Evolutionary conservation across 2,329 filamentous ascomycete genomes (phyloP), one percentile per base, ranked within the genome.

Genomic region (Fusarium decemcellulare): DNA sequence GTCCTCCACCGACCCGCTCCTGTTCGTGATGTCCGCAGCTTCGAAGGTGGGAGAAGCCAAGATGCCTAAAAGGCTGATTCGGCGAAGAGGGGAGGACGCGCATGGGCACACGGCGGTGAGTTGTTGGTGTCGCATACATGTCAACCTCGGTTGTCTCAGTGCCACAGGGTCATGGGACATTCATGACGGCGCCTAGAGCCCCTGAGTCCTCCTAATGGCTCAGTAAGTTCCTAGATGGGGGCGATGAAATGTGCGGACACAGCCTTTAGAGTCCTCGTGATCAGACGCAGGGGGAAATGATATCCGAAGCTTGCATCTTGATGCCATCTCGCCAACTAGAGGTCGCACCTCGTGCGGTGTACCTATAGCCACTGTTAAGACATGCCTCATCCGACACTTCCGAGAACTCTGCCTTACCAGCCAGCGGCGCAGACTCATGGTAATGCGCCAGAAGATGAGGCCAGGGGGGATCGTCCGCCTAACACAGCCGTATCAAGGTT

Each of bases 391-490:
- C 36, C 56, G 39, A 51, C 4, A 50, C 40, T 36, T 39, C 54
- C 44, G 37, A 59, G 56, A 15, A 59, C 42, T 59, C 43, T 63
- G 56, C 50, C 61, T 59, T 63, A n/a, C 61, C 44, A 55, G 11
- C 43, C 36, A 60, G 55, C 47, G 37, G 44, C 23, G n/a, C 18
- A 9, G n/a, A 58, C 39, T 46, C 52, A 36, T 56, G 29, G 32
- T 42, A 30, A 29, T 58, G 4, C 42, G n/a, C 44, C 32, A 39
- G 15, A 57, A 62, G 59, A 32, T 46, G 30, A 57, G 15, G 53
- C 37, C 29, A 62, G 46, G 39, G 40, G 18, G 52, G 46, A 52
- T 51, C 16, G 56, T 40, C 6, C 47, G 23, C 44, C 39, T 30
- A 46, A 47, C 53, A 42, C 16, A 55, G 34, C 58, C 55, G n/a